Percentiles rank a stretch among this genome's conserved stretches.
Conservation (phyloP, 441 rosid genomes). For the Erodium texanum region DNA sequence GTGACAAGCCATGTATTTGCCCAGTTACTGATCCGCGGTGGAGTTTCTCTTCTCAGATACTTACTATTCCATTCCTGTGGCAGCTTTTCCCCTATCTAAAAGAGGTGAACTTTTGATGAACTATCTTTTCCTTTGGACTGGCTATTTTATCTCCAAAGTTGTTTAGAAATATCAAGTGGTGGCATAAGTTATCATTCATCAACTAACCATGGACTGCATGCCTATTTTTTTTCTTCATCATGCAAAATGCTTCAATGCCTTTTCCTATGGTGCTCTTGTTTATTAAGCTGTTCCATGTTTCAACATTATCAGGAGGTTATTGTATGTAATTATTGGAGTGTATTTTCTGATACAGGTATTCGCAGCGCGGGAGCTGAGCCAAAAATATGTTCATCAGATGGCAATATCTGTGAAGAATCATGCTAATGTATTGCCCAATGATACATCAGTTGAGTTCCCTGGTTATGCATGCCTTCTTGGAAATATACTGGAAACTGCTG, state of each 20-base stretch:
- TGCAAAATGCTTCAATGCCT: constrained; percentile 2
- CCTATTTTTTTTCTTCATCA: constrained; percentile 9
- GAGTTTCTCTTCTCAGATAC: constrained; percentile 79
- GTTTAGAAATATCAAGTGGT: constrained; percentile 9
- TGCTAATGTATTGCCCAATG: constrained; percentile 50
- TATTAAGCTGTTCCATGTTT: constrained; percentile 5
- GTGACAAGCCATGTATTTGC: constrained; percentile 61
- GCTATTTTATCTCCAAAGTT: constrained; percentile 12
- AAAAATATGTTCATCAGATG: constrained; percentile 71
- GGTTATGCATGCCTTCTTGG: constrained; percentile 90
- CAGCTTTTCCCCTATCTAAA: constrained; percentile 64
- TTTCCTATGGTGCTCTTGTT: constrained; percentile 6
- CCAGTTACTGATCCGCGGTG: constrained; percentile 48
- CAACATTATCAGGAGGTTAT: constrained; percentile 7
- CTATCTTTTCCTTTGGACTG: constrained; percentile 12
- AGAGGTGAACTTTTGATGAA: constrained; percentile 35
- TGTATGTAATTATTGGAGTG: constrained; percentile 18
- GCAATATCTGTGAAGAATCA: constrained; percentile 52
- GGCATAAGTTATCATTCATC: background rate
- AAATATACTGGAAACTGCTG: constrained; percentile 76
- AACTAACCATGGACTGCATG: background rate
- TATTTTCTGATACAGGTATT: constrained; percentile 46
- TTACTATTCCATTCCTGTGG: constrained; percentile 88
- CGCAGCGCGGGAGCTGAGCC: constrained; percentile 50
- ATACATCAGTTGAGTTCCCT: constrained; percentile 55